Conservation (phyloP, 23 red algal genomes). For the Chondrus crispus region DNA sequence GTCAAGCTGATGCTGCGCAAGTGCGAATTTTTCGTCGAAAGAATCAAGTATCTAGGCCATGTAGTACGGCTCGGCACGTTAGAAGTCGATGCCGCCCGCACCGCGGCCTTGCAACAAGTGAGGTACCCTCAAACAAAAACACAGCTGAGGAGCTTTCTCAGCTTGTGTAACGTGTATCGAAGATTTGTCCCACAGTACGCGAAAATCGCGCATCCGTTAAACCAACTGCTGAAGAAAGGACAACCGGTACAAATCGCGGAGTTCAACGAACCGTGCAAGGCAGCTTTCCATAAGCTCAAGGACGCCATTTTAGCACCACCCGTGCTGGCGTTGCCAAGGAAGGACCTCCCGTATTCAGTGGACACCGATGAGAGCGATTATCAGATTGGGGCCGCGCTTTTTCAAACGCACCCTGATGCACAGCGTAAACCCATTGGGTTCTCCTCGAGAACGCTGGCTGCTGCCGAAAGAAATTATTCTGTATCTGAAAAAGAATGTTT, state of each 20-base stretch:
- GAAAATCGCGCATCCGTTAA: background rate
- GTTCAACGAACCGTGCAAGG: too few species aligned
- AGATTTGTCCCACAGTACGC: background rate
- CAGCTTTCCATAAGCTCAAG: background rate
- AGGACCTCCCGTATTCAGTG: background rate
- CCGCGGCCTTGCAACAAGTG: background rate
- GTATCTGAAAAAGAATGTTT: background rate
- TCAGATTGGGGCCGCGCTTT: background rate
- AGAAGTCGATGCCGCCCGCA: background rate
- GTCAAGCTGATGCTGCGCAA: background rate
- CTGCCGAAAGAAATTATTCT: conserved; percentile 2
- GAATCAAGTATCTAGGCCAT: background rate
- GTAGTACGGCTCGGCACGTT: background rate
- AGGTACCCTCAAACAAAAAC: background rate
- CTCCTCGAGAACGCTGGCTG: background rate
- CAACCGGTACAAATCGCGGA: background rate
- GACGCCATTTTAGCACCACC: background rate
- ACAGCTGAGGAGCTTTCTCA: background rate
- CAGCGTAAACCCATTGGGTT: background rate
- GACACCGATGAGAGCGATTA: background rate
- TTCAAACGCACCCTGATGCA: background rate
- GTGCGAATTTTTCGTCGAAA: background rate
- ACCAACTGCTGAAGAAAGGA: background rate
- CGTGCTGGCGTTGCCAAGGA: background rate
- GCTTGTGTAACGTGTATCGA: background rate